phyloP scores from a whole-genome alignment of 306 rosid genomes.

The Citrullus colocynthis region DNA sequence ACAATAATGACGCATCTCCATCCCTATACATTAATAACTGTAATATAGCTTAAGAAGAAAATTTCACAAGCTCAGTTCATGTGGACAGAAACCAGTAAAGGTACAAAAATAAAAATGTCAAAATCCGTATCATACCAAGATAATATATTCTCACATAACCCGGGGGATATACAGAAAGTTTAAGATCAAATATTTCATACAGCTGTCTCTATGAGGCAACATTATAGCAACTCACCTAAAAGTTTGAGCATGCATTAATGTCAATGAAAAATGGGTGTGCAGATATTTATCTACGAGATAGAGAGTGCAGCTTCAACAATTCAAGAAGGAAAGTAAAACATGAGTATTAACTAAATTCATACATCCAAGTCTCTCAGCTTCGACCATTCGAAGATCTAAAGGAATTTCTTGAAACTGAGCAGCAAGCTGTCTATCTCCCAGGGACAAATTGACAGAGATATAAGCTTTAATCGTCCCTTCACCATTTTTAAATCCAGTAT shows the following conservation, averaged over 20 bases:
- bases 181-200: background rate
- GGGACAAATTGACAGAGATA: slow-evolving; percentile 63
- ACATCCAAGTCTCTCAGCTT: slow-evolving; percentile 94
- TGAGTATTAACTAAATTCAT: slow-evolving; percentile 3
- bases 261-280: background rate
- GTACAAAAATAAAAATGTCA: background rate
- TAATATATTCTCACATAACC: background rate
- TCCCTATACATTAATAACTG: background rate
- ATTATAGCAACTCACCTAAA: background rate
- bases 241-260: background rate
- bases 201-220: background rate
- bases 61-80: background rate
- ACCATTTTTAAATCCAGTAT: slow-evolving; percentile 73
- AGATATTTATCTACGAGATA: background rate
- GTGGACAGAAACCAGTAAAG: background rate
- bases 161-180: background rate
- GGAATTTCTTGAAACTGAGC: slow-evolving; percentile 97
- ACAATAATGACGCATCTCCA: background rate
- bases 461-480: slow-evolving; percentile 61
- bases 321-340: background rate
- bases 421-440: slow-evolving; percentile 78
- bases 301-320: background rate
- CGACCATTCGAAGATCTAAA: slow-evolving; percentile 81
- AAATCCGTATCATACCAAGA: background rate
- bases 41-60: background rate